A percentile compares a stretch with the other conserved stretches of the same genome.
Conservation (phyloP, 768 basidiomycete genomes). For the Suillus sp. region DNA sequence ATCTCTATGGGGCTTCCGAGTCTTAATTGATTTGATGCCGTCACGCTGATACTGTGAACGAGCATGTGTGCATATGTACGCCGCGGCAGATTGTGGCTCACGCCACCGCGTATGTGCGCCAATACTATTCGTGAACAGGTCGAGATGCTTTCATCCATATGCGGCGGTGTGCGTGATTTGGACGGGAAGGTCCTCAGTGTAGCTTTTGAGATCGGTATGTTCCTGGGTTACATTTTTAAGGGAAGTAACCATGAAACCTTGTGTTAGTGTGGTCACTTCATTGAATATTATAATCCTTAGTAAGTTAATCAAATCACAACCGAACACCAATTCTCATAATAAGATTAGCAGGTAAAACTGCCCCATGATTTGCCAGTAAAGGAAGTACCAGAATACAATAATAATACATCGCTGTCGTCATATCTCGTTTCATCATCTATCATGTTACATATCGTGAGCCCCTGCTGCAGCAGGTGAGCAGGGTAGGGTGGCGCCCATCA, state of each 20-base stretch:
- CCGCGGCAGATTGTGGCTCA: constrained; percentile 37
- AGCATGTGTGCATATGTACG: constrained; percentile 45
- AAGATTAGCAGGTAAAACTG: background rate
- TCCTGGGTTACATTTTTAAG: background rate
- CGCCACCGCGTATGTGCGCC: constrained; percentile 39
- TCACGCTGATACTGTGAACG: constrained; percentile 44
- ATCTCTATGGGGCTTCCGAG: constrained; percentile 6
- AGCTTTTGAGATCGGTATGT: background rate
- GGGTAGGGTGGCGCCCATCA: background rate
- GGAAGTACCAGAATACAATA: background rate
- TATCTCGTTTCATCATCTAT: constrained; percentile 4
- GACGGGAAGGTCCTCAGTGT: background rate
- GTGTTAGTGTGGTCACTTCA: constrained; percentile 54
- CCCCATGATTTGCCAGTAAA: background rate
- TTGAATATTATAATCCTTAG: constrained; percentile 38
- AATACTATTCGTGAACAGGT: constrained; percentile 40
- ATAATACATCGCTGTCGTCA: constrained; percentile 1
- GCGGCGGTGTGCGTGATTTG: background rate
- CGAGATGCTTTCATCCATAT: constrained; percentile 3
- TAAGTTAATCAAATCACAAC: background rate
- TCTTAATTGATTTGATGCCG: background rate
- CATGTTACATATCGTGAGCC: background rate
- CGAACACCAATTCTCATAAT: background rate
- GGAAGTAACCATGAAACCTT: constrained; percentile 48
- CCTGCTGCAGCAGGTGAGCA: background rate